phyloP scores from a whole-genome alignment of 352 stramenopile genomes.

The Phytopythium oedochilum region DNA sequence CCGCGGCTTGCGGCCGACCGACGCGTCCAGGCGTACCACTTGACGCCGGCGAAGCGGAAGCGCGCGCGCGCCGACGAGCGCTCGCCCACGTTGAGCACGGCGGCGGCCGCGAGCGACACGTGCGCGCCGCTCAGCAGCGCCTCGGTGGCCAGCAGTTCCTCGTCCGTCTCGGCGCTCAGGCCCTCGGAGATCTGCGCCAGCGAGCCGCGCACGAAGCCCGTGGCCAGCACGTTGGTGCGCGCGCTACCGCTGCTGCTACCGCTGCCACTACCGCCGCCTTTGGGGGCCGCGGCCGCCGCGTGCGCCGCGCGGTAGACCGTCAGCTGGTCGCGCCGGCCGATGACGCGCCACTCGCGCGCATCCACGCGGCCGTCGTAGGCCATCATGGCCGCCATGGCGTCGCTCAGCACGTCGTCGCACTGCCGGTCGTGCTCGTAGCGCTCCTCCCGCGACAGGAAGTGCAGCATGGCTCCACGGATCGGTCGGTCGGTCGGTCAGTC shows the following conservation, averaged over 20 bases:
- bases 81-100: slow-evolving; percentile 36
- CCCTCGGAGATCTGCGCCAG: slow-evolving; percentile 31
- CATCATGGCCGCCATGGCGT: slow-evolving; percentile 36
- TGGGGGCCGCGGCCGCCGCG: slow-evolving; percentile 1
- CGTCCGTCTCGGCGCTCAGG: slow-evolving; percentile 38
- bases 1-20: background rate
- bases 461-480: slow-evolving; percentile 9
- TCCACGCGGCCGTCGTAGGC: slow-evolving; percentile 33
- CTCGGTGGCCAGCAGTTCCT: slow-evolving; percentile 28
- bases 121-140: slow-evolving; percentile 25
- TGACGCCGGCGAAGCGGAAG: slow-evolving; percentile 57
- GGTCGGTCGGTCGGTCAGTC: too few relatives aligned
- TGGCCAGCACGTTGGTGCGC: slow-evolving; percentile 25
- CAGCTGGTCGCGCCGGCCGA: slow-evolving; percentile 34
- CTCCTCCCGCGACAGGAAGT: slow-evolving; percentile 30
- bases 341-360: slow-evolving; percentile 22
- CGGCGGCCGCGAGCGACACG: slow-evolving; percentile 24
- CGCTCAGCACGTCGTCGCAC: slow-evolving; percentile 41
- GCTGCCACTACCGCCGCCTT: background rate
- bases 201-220: slow-evolving; percentile 32
- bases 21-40: slow-evolving; percentile 42
- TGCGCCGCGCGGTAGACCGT: slow-evolving; percentile 23
- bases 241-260: background rate
- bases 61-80: slow-evolving; percentile 13
- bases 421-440: slow-evolving; percentile 30